Conservation (phyloP, 306 rosid species). For the Ammopiptanthus mongolicus region DNA sequence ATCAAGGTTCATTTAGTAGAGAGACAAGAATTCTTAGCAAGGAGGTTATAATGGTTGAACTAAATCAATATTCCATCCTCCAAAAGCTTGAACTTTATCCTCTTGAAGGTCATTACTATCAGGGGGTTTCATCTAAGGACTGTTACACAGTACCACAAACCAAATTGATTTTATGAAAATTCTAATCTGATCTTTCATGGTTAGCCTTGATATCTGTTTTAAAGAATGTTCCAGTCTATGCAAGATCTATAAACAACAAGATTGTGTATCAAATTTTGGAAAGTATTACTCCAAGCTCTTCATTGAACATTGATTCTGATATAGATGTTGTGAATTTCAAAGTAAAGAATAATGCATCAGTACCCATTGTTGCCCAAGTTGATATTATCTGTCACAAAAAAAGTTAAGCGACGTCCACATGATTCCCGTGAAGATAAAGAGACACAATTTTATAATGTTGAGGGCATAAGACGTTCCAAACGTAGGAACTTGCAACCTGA, state of each 20-base stretch:
- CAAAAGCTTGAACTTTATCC: conserved; percentile 51
- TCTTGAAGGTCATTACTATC: conserved; percentile 44
- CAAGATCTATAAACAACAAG: conserved; percentile 62
- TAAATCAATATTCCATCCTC: conserved; percentile 56
- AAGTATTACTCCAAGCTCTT: conserved; percentile 14
- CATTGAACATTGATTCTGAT: conserved; percentile 23
- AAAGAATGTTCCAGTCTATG: conserved; percentile 51
- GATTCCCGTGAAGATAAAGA: conserved; percentile 27
- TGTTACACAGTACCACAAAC: conserved; percentile 48
- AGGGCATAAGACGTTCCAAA: conserved; percentile 76
- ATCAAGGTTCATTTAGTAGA: conserved; percentile 72
- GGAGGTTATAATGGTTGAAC: conserved; percentile 45
- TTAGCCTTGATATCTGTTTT: conserved; percentile 52
- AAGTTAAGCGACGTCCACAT: background rate
- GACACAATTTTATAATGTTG: conserved; percentile 26
- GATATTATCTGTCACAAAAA: conserved; percentile 16
- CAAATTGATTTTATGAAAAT: conserved; percentile 61
- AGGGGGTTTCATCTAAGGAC: conserved; percentile 71
- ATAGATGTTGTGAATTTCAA: conserved; percentile 49
- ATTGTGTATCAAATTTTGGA: conserved; percentile 61
- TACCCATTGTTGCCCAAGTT: conserved; percentile 39
- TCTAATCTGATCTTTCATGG: conserved; percentile 73
- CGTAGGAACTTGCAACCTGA: conserved; percentile 79
- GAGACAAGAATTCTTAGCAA: conserved; percentile 55
- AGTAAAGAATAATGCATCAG: background rate